Evolutionary conservation across 2,329 filamentous ascomycete genomes (phyloP).

Genomic region (Beauveria scarabaeidicola): DNA sequence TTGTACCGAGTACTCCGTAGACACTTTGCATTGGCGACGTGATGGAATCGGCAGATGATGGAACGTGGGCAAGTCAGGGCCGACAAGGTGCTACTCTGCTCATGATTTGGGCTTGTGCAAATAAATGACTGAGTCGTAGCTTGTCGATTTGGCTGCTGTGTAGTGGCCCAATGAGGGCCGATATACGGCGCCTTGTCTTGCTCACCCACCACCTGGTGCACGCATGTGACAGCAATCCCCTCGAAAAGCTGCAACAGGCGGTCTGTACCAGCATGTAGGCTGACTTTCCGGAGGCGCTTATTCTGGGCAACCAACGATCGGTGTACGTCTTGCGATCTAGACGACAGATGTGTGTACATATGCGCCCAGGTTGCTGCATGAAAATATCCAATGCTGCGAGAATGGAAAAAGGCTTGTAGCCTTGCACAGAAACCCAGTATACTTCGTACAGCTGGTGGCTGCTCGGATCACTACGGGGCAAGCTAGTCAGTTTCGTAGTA

Average conservation of each 20-base stretch:
- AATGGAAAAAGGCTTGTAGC: background rate
- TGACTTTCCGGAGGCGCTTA: background rate
- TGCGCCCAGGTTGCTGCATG: background rate
- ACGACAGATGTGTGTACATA: background rate
- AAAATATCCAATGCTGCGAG: background rate
- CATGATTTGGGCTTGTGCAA: background rate
- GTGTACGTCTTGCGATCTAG: background rate
- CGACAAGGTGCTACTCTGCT: background rate
- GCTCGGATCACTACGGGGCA: background rate
- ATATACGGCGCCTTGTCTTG: background rate
- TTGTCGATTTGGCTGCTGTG: background rate
- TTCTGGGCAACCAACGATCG: background rate
- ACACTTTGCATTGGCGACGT: background rate
- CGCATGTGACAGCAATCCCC: background rate
- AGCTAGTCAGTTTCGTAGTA: background rate
- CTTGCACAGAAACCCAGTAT: background rate
- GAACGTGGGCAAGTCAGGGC: background rate
- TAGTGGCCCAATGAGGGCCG: background rate
- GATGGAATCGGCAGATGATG: background rate
- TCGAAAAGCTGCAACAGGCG: background rate
- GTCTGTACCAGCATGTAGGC: background rate
- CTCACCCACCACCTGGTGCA: background rate
- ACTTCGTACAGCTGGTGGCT: background rate
- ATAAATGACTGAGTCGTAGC: background rate
- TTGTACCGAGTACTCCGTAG: too few relatives aligned